Evolutionary conservation across 2,329 filamentous ascomycete species (phyloP).

Genomic region (Colletotrichum tabaci): DNA sequence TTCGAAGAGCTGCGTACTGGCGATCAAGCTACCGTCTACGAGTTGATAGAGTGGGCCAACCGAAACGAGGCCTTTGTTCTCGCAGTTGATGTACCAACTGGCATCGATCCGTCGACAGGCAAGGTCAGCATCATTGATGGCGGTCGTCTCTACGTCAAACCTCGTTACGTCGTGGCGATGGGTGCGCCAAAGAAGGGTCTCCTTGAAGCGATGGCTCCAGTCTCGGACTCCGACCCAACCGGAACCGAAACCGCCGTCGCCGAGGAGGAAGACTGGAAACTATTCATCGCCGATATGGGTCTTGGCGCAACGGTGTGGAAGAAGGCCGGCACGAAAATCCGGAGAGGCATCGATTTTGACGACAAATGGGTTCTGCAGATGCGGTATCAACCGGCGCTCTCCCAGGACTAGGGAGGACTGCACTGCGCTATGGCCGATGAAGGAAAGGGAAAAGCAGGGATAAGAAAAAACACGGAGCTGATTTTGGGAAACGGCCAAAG

Average conservation of each 20-base stretch:
- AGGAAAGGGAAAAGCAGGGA: not conserved
- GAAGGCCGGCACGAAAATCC: constrained; percentile 84
- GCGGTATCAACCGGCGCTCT: constrained; percentile 56
- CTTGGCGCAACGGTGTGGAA: constrained; percentile 87
- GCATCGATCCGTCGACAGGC: constrained; percentile 85
- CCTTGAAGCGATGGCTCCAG: constrained; percentile 80
- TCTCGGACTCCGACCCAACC: constrained; percentile 56
- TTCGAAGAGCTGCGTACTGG: constrained; percentile 90
- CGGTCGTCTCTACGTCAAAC: constrained; percentile 82
- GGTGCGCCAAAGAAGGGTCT: constrained; percentile 90
- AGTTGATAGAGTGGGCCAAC: constrained; percentile 95
- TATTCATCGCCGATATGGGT: constrained; percentile 90
- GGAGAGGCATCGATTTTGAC: constrained; percentile 90
- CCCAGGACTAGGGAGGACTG: constrained; percentile 17
- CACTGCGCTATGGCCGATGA: not conserved
- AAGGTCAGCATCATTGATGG: constrained; percentile 79
- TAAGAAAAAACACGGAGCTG: constrained; percentile 15
- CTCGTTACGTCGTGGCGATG: constrained; percentile 86
- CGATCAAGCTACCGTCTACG: constrained; percentile 87
- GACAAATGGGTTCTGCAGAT: constrained; percentile 87
- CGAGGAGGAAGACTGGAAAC: constrained; percentile 77
- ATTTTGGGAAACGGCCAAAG: constrained; percentile 8
- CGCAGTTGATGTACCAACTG: constrained; percentile 92
- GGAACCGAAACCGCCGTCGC: constrained; percentile 47
- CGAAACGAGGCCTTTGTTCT: constrained; percentile 86